These are phyloP conservation scores for Pulveroboletus ravenelii DNA, from an alignment of 768 basidiomycete genomes.

Conservation along the genomic window DNA sequence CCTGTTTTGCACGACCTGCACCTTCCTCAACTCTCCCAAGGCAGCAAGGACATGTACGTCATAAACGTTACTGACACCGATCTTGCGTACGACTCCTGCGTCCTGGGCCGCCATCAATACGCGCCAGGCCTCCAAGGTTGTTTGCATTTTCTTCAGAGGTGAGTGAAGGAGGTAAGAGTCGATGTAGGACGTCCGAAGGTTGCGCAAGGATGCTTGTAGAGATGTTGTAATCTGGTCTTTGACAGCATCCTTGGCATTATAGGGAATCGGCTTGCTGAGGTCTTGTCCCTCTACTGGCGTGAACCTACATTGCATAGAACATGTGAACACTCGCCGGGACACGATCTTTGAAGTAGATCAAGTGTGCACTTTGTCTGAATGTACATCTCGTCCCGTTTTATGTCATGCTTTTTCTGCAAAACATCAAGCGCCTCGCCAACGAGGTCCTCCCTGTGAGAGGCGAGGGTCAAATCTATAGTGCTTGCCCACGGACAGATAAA, in stretches of 20 bases:
- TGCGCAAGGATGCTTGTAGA: slow-evolving; percentile 56
- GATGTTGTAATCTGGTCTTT: slow-evolving; percentile 59
- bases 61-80: slow-evolving; percentile 79
- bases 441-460: slow-evolving; percentile 60
- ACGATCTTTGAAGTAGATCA: slow-evolving; percentile 1
- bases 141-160: slow-evolving; percentile 52
- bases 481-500: background rate
- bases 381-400: slow-evolving; percentile 67
- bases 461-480: background rate
- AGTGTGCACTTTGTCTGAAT: slow-evolving; percentile 70
- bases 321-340: background rate
- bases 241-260: slow-evolving; percentile 50
- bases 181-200: slow-evolving; percentile 68
- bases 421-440: slow-evolving; percentile 69
- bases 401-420: slow-evolving; percentile 50
- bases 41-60: slow-evolving; percentile 52
- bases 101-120: slow-evolving; percentile 58
- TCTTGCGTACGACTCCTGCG: slow-evolving; percentile 55
- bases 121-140: slow-evolving; percentile 68
- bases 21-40: slow-evolving; percentile 48
- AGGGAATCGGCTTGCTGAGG: slow-evolving; percentile 63
- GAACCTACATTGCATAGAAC: slow-evolving; percentile 42
- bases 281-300: slow-evolving; percentile 76
- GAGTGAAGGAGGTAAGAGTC: slow-evolving; percentile 80
- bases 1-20: slow-evolving; percentile 77